These are phyloP conservation scores for Phytopythium oedochilum DNA, from an alignment of 352 stramenopile species.

Conservation along the genomic window DNA sequence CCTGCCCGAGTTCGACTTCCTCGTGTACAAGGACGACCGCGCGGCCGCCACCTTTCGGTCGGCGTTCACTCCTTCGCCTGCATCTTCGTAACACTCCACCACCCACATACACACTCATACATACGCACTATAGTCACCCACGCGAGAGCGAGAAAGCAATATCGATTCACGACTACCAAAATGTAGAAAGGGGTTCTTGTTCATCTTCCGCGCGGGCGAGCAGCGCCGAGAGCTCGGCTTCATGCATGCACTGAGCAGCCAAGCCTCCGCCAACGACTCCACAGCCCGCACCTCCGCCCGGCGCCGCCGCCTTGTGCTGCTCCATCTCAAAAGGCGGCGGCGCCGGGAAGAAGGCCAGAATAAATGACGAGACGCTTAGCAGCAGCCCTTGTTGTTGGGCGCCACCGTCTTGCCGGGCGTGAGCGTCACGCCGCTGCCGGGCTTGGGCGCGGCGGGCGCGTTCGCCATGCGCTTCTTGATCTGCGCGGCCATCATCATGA, in stretches of 20 bases:
- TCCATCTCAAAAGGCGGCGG: background rate
- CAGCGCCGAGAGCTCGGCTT: background rate
- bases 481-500: slow-evolving; percentile 92
- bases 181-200: slow-evolving; percentile 26
- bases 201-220: slow-evolving; percentile 29
- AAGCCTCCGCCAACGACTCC: slow-evolving; percentile 8
- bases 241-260: slow-evolving; percentile 10
- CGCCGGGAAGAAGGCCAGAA: slow-evolving; percentile 26
- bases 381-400: slow-evolving; percentile 76
- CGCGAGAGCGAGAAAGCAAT: slow-evolving; percentile 17
- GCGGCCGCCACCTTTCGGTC: slow-evolving; percentile 11
- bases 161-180: slow-evolving; percentile 45
- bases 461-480: slow-evolving; percentile 92
- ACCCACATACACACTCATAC: slow-evolving; percentile 4
- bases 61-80: slow-evolving; percentile 9
- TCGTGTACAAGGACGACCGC: slow-evolving; percentile 59
- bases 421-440: slow-evolving; percentile 41
- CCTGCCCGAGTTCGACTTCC: slow-evolving; percentile 59
- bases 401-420: slow-evolving; percentile 58
- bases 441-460: slow-evolving; percentile 68
- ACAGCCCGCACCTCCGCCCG: slow-evolving; percentile 8
- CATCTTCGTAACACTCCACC: background rate
- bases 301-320: too few relatives aligned
- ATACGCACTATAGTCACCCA: too few relatives aligned
- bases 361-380: slow-evolving; percentile 58